phyloP scores from a whole-genome alignment of 2,329 filamentous ascomycete genomes.

The Aureobasidium sp. region DNA sequence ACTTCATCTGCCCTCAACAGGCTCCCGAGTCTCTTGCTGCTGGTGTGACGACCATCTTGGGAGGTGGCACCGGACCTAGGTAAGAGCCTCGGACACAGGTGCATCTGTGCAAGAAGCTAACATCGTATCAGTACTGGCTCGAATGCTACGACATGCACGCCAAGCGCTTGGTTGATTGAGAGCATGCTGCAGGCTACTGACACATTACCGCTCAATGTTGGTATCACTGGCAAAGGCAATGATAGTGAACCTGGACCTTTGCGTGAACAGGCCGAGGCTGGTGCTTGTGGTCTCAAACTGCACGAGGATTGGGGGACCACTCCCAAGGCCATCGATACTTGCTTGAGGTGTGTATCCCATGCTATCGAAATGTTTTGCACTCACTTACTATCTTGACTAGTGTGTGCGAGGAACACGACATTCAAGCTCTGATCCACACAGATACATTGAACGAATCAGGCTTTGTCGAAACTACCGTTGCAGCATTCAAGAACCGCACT shows the following conservation, averaged over 20 bases:
- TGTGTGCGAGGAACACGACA: constrained; percentile 84
- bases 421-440: constrained; percentile 91
- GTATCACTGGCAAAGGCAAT: constrained; percentile 90
- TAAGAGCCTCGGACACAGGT: constrained; percentile 29
- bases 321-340: constrained; percentile 83
- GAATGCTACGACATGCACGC: constrained; percentile 89
- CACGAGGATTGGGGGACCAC: constrained; percentile 96
- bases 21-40: constrained; percentile 73
- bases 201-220: constrained; percentile 73
- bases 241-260: constrained; percentile 66
- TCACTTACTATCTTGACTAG: constrained; percentile 20
- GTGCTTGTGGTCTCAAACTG: constrained; percentile 83
- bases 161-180: constrained; percentile 71
- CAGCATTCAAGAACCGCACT: constrained; percentile 75
- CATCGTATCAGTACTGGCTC: constrained; percentile 62
- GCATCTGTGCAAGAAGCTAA: neutral
- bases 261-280: constrained; percentile 72
- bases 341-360: constrained; percentile 41
- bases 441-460: constrained; percentile 95
- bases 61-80: constrained; percentile 88
- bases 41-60: constrained; percentile 84
- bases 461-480: constrained; percentile 88
- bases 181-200: constrained; percentile 90
- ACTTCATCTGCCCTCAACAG: constrained; percentile 94
- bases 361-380: too few species aligned